Percentiles rank a stretch among this genome's conserved stretches.
Evolutionary conservation across 2,329 filamentous ascomycete genomes (phyloP).

Genomic region (Colletotrichum aenigma): DNA sequence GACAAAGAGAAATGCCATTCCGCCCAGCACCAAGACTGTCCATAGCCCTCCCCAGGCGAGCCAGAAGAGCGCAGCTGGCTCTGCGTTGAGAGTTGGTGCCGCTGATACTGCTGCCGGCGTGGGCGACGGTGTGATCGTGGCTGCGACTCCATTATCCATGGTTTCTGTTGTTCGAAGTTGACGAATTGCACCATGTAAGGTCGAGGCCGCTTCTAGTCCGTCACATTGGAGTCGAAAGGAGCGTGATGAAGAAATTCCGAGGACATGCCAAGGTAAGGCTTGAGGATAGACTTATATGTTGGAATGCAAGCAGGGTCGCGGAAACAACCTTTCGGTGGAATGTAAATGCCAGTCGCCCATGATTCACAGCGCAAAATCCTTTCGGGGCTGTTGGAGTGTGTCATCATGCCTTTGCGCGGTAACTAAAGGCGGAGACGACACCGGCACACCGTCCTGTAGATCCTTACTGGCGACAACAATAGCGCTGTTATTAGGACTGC

Average conservation of each 20-base stretch:
- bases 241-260: background rate
- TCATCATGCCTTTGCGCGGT: background rate
- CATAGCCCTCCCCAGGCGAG: conserved; percentile 39
- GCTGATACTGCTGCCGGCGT: background rate
- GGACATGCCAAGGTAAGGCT: background rate
- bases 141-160: background rate
- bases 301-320: conserved; percentile 1
- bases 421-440: background rate
- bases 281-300: conserved; percentile 10
- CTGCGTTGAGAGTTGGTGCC: conserved; percentile 24
- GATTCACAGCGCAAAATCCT: background rate
- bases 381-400: background rate
- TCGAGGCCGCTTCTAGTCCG: background rate
- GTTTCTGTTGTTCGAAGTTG: background rate
- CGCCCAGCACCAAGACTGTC: conserved; percentile 41
- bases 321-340: background rate
- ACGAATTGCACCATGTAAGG: background rate
- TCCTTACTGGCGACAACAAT: background rate
- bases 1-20: conserved; percentile 44
- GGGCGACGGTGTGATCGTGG: background rate
- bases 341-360: background rate
- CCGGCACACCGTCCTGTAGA: conserved; percentile 7
- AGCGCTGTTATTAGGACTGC: background rate
- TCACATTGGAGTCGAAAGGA: background rate
- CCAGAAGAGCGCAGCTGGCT: conserved; percentile 46